Percentiles rank a stretch among this genome's conserved stretches.
These are phyloP conservation scores for Tarenaya hassleriana DNA, from an alignment of 345 rosid species.

Conservation along the genomic window DNA sequence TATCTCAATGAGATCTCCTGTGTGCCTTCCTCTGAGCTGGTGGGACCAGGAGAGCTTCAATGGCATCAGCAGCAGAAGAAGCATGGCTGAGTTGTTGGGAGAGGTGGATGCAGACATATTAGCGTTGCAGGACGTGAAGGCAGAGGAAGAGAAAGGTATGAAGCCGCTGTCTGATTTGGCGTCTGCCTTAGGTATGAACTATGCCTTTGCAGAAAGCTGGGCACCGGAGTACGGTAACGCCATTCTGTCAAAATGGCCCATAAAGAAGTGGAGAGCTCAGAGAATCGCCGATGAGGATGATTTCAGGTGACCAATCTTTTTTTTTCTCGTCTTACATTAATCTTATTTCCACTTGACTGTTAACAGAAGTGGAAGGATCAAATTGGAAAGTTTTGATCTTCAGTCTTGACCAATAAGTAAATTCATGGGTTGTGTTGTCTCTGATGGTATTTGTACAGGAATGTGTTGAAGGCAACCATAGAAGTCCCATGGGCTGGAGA, in stretches of 20 bases:
- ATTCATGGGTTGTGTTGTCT: background rate
- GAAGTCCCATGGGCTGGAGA: constrained; percentile 87
- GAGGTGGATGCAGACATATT: constrained; percentile 77
- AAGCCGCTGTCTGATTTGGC: constrained; percentile 86
- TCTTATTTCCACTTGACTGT: background rate
- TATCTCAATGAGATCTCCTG: constrained; percentile 73
- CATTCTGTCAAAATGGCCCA: constrained; percentile 75
- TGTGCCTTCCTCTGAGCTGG: constrained; percentile 62
- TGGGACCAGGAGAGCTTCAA: constrained; percentile 42
- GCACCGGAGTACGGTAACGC: constrained; percentile 93
- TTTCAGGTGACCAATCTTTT: constrained; percentile 48
- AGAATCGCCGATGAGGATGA: constrained; percentile 77
- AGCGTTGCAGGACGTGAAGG: constrained; percentile 89
- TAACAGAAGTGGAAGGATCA: background rate
- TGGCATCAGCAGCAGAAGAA: constrained; percentile 43
- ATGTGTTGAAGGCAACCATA: constrained; percentile 77
- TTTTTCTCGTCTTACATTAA: constrained; percentile 2
- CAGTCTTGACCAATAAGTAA: background rate
- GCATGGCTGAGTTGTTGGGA: constrained; percentile 68
- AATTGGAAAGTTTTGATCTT: background rate
- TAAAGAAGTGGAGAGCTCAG: constrained; percentile 69
- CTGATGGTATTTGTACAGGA: constrained; percentile 36
- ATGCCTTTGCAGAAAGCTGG: constrained; percentile 92
- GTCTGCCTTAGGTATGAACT: constrained; percentile 66
- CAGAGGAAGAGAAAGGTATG: constrained; percentile 80